Evolutionary conservation across 371 early-diverging fungal species (phyloP).

Genomic region (Sporodiniella umbellata): DNA sequence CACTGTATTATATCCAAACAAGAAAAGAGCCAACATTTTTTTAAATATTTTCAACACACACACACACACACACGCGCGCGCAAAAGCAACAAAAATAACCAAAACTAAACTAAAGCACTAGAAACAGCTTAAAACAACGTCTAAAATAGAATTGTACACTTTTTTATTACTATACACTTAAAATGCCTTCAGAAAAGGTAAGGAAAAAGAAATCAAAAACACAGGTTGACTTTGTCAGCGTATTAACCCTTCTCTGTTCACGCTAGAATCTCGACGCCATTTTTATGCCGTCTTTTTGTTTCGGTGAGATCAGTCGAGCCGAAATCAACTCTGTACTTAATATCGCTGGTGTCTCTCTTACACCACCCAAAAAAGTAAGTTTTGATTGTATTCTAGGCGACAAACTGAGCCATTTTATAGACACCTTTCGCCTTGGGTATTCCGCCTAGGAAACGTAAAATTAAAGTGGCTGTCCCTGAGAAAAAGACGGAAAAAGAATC

Average conservation of each 20-base stretch:
- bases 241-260: neutral
- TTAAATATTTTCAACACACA: neutral
- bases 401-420: conserved; percentile 11
- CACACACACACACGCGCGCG: no score
- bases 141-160: conserved; percentile 2
- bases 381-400: conserved; percentile 7
- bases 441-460: conserved; percentile 12
- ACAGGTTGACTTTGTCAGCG: no score
- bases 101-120: neutral
- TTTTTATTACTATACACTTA: no score
- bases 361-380: conserved; percentile 42
- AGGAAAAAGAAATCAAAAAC: neutral
- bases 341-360: conserved; percentile 41
- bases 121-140: no score
- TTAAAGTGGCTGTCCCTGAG: conserved; percentile 2
- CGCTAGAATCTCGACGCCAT: conserved; percentile 17
- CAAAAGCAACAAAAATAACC: neutral
- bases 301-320: conserved; percentile 59
- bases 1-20: neutral
- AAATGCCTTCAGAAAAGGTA: conserved; percentile 24
- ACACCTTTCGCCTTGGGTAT: conserved; percentile 45
- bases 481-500: neutral
- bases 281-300: conserved; percentile 33
- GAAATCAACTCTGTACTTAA: conserved; percentile 56
- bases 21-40: neutral